Percentiles rank a stretch among this genome's conserved stretches.
phyloP scores from a whole-genome alignment of 1,284 basidiomycete species.

The Microbotryum saponariae region DNA sequence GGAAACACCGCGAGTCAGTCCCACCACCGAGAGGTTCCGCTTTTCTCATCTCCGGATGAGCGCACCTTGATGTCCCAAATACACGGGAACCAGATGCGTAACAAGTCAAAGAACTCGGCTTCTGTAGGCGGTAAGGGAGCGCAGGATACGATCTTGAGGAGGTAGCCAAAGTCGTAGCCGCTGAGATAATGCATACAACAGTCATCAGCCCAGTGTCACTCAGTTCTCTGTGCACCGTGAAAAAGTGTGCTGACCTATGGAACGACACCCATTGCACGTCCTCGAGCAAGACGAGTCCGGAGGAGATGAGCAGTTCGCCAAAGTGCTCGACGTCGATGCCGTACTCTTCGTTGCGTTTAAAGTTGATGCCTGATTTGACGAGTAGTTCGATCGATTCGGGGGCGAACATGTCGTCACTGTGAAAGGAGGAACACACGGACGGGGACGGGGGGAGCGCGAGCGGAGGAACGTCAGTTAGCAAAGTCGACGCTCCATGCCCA shows the following conservation, averaged over 20 bases:
- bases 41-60: not conserved
- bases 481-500: not conserved
- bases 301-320: slow-evolving; percentile 94
- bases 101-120: slow-evolving; percentile 79
- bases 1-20: not conserved
- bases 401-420: slow-evolving; percentile 93
- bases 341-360: slow-evolving; percentile 82
- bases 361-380: slow-evolving; percentile 91
- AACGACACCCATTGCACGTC: slow-evolving; percentile 97
- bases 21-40: no score
- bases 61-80: slow-evolving; percentile 79
- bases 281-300: slow-evolving; percentile 79
- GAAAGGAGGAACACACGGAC: not conserved
- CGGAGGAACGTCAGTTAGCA: not conserved
- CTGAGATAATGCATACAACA: slow-evolving; percentile 44
- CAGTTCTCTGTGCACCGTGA: no score
- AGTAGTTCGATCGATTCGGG: slow-evolving; percentile 93
- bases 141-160: slow-evolving; percentile 88
- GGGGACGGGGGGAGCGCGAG: not conserved
- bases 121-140: slow-evolving; percentile 81
- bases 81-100: slow-evolving; percentile 89
- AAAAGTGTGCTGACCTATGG: slow-evolving; percentile 63
- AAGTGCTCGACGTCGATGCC: slow-evolving; percentile 92
- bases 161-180: slow-evolving; percentile 98
- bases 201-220: no score